phyloP scores from a whole-genome alignment of 2,329 filamentous ascomycete species.

The Xylaria sp. region DNA sequence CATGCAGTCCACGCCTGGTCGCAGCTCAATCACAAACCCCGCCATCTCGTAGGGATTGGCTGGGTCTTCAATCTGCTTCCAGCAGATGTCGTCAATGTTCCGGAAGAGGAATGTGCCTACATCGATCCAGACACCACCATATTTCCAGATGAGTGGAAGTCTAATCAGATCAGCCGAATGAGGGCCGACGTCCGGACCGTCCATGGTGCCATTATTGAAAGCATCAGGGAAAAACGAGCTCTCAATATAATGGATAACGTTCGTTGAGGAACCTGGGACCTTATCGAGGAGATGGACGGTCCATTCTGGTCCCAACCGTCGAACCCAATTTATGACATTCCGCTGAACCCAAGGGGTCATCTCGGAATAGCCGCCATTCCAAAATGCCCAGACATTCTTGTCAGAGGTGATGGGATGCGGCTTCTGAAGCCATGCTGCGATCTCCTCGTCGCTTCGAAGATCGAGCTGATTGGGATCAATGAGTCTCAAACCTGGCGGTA shows the following conservation, averaged over 20 bases:
- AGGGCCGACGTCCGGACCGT: conserved; percentile 54
- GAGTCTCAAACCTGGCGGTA: conserved; percentile 40
- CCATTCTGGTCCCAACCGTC: conserved; percentile 50
- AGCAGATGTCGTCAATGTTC: conserved; percentile 55
- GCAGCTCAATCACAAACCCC: conserved; percentile 45
- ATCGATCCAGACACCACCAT: conserved; percentile 58
- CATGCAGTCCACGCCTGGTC: conserved; percentile 43
- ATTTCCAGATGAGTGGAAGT: conserved; percentile 52
- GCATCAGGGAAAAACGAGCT: conserved; percentile 52
- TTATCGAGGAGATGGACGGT: conserved; percentile 54
- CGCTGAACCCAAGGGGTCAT: conserved; percentile 51
- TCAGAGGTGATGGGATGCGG: conserved; percentile 49
- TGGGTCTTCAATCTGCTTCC: conserved; percentile 53
- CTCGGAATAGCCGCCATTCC: conserved; percentile 50
- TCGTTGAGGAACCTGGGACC: conserved; percentile 50
- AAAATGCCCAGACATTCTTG: conserved; percentile 57
- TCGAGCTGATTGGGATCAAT: conserved; percentile 44
- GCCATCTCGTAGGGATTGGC: conserved; percentile 50
- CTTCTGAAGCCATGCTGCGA: conserved; percentile 45
- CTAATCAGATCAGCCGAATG: conserved; percentile 61
- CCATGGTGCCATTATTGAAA: conserved; percentile 56
- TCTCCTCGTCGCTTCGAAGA: conserved; percentile 47
- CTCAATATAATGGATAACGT: conserved; percentile 51
- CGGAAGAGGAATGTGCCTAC: conserved; percentile 55
- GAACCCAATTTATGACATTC: conserved; percentile 54